These are phyloP conservation scores for Physocladia obscura DNA, from an alignment of 192 early-diverging fungal species.

Conservation along the genomic window DNA sequence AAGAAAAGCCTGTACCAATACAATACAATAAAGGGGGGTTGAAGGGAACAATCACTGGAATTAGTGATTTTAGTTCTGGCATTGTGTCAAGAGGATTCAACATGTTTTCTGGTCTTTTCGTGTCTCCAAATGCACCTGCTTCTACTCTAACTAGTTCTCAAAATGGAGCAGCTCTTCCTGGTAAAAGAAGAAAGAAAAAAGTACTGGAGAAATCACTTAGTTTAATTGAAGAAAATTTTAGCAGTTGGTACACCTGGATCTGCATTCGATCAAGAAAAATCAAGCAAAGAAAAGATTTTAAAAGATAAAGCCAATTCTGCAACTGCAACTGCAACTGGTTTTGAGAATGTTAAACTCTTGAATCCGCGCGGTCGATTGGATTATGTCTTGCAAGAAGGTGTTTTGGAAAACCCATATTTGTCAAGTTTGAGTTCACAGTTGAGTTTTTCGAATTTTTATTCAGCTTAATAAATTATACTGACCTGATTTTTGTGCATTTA, in stretches of 20 bases:
- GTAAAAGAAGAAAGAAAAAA: too few relatives aligned
- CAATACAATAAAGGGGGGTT: slow-evolving; percentile 83
- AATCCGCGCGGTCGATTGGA: slow-evolving; percentile 65
- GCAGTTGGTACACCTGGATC: too few relatives aligned
- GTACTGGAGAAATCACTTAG: too few relatives aligned
- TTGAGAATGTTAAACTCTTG: slow-evolving; percentile 35
- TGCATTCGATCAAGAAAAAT: too few relatives aligned
- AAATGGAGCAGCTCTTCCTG: too few relatives aligned
- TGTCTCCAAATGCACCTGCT: neutral
- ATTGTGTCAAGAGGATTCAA: slow-evolving; percentile 66
- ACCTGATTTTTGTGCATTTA: slow-evolving; percentile 7
- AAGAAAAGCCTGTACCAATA: slow-evolving; percentile 68
- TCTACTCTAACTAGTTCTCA: too few relatives aligned
- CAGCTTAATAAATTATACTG: neutral
- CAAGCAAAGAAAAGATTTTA: too few relatives aligned
- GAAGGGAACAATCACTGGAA: slow-evolving; percentile 59
- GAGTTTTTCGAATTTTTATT: neutral
- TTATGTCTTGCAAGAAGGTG: slow-evolving; percentile 64
- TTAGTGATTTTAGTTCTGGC: slow-evolving; percentile 67
- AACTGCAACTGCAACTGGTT: neutral
- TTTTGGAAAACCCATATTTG: slow-evolving; percentile 72
- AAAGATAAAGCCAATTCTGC: too few relatives aligned
- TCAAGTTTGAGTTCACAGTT: slow-evolving; percentile 46
- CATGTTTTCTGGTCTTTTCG: slow-evolving; percentile 48
- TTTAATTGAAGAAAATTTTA: too few relatives aligned